Percentiles rank a stretch among this genome's conserved stretches.
Evolutionary conservation across 2,329 filamentous ascomycete genomes (phyloP).

Genomic region (Aureobasidium sp.): DNA sequence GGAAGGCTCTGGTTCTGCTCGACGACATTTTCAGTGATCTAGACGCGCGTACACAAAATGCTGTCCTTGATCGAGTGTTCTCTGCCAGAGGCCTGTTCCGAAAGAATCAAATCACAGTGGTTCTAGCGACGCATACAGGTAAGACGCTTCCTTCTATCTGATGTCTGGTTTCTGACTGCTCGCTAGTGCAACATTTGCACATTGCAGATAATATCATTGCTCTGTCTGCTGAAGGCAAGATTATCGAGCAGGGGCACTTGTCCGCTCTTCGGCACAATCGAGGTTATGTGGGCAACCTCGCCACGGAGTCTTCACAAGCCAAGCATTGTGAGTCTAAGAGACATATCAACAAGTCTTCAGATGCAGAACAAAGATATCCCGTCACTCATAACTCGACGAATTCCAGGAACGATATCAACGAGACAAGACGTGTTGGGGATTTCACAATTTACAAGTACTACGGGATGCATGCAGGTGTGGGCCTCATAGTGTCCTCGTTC

Average conservation of each 20-base stretch:
- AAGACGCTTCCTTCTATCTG: too few species aligned
- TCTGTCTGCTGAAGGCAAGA: neutral
- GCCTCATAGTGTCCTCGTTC: neutral
- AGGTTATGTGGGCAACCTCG: neutral
- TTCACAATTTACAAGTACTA: neutral
- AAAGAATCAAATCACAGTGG: slow-evolving; percentile 29
- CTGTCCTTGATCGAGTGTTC: slow-evolving; percentile 36
- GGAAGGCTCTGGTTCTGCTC: slow-evolving; percentile 64
- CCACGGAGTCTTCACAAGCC: too few species aligned
- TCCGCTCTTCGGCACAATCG: neutral
- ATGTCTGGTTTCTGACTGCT: too few species aligned
- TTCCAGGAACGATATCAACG: too few species aligned
- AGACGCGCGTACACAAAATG: slow-evolving; percentile 46
- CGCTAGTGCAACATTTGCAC: slow-evolving; percentile 20
- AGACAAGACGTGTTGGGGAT: neutral
- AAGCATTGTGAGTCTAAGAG: too few species aligned
- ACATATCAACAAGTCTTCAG: neutral
- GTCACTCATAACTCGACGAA: too few species aligned
- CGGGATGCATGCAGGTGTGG: neutral
- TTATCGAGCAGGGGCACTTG: neutral
- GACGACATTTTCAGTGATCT: slow-evolving; percentile 74
- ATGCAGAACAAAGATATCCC: neutral
- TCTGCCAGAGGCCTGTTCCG: slow-evolving; percentile 34
- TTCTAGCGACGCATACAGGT: slow-evolving; percentile 40
- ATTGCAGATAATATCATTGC: slow-evolving; percentile 34